These are phyloP conservation scores for Aspergillus tanneri DNA, from an alignment of 2,329 filamentous ascomycete species.

Conservation along the genomic window DNA sequence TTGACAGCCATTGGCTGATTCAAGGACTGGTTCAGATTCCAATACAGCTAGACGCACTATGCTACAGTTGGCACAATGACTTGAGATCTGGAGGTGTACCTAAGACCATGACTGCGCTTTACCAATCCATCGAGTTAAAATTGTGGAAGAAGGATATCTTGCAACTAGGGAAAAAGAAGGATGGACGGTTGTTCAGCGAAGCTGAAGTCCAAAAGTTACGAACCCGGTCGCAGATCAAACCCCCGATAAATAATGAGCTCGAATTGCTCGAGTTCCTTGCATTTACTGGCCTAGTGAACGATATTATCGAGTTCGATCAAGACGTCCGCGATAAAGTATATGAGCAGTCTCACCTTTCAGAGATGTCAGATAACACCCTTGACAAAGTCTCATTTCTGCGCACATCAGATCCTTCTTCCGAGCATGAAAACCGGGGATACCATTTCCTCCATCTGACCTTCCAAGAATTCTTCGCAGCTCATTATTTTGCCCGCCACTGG, in stretches of 20 bases:
- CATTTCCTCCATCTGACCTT: conserved; percentile 48
- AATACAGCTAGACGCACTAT: conserved; percentile 48
- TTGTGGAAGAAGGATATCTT: conserved; percentile 44
- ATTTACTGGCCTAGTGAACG: conserved; percentile 37
- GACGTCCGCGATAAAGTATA: conserved; percentile 22
- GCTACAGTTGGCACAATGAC: conserved; percentile 38
- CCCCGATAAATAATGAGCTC: conserved; percentile 19
- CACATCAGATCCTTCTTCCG: conserved; percentile 27
- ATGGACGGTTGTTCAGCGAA: no score
- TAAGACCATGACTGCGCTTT: conserved; percentile 40
- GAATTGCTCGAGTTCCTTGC: conserved; percentile 34
- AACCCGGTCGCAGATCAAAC: conserved; percentile 12
- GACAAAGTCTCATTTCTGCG: conserved; percentile 40
- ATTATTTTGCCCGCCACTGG: conserved; percentile 41
- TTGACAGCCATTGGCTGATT: conserved; percentile 35
- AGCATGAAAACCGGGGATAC: conserved; percentile 27
- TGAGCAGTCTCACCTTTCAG: neutral
- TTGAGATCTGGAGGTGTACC: conserved; percentile 8
- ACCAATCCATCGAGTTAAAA: conserved; percentile 32
- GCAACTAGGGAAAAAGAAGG: conserved; percentile 26
- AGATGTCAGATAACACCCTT: conserved; percentile 12
- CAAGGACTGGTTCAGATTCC: conserved; percentile 45
- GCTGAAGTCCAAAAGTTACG: neutral
- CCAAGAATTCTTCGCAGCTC: conserved; percentile 47
- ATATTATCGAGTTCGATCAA: conserved; percentile 36